These are phyloP conservation scores for Drechslerella coelobrocha DNA, from an alignment of 2,329 filamentous ascomycete species.

Conservation along the genomic window DNA sequence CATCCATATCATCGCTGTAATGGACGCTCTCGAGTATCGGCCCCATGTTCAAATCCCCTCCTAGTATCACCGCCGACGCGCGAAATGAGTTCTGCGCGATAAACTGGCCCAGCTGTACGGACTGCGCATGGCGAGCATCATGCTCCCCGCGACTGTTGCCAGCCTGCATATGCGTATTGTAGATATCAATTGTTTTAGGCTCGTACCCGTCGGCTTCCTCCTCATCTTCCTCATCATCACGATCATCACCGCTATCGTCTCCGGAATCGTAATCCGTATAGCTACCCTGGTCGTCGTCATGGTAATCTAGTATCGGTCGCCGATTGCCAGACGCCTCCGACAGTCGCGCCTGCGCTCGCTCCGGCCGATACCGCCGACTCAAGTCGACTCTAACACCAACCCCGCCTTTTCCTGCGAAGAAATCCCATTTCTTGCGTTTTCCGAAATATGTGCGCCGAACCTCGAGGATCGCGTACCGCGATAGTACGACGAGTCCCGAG, in stretches of 20 bases:
- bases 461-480: constrained; percentile 43
- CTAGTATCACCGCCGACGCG: constrained; percentile 38
- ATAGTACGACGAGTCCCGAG: constrained; percentile 37
- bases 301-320: constrained; percentile 17
- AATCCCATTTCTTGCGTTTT: constrained; percentile 37
- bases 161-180: constrained; percentile 47
- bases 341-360: not conserved
- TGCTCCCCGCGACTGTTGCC: constrained; percentile 34
- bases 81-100: constrained; percentile 45
- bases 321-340: no score
- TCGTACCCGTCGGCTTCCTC: not conserved
- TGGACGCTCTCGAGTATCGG: constrained; percentile 45
- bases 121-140: constrained; percentile 31
- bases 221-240: constrained; percentile 24
- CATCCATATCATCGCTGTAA: constrained; percentile 34
- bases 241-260: constrained; percentile 1
- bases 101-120: constrained; percentile 44
- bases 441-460: constrained; percentile 37
- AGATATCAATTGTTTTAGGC: constrained; percentile 45
- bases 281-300: constrained; percentile 3
- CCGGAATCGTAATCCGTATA: constrained; percentile 13
- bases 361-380: constrained; percentile 33
- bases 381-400: constrained; percentile 38
- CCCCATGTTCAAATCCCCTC: constrained; percentile 43
- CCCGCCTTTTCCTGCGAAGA: constrained; percentile 39